Conservation (phyloP, 1,139 yeast genomes). For the Debaryomyces subglobosus region DNA sequence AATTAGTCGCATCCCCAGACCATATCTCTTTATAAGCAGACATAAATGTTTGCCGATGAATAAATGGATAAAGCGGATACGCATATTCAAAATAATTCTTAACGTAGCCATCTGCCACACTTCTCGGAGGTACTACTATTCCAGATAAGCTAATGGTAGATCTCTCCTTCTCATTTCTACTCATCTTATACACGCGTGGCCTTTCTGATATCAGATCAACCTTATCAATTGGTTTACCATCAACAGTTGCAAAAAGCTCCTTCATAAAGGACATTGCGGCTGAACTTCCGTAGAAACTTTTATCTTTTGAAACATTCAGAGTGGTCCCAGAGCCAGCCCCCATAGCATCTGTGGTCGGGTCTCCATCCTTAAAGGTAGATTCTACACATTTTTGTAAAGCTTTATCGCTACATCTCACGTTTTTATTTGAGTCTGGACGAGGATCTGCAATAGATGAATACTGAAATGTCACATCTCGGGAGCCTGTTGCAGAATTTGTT, state of each 20-base stretch:
- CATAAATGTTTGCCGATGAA: conserved; percentile 24
- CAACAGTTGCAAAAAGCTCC: background rate
- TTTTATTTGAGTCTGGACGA: too few relatives aligned
- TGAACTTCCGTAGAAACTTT: background rate
- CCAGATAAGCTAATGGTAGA: background rate
- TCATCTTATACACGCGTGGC: background rate
- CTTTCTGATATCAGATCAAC: too few relatives aligned
- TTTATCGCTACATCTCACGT: background rate
- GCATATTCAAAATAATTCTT: conserved; percentile 16
- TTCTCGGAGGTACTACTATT: conserved; percentile 10
- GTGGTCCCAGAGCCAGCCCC: background rate
- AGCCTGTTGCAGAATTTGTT: too few relatives aligned
- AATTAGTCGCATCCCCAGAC: conserved; percentile 7
- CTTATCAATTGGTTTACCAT: background rate
- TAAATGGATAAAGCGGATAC: conserved; percentile 22
- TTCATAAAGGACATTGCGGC: background rate
- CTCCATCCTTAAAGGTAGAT: too few relatives aligned
- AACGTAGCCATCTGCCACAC: conserved; percentile 15
- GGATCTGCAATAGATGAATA: too few relatives aligned
- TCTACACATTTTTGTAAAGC: too few relatives aligned
- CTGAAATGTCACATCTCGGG: too few relatives aligned
- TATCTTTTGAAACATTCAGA: background rate
- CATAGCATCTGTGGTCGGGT: background rate
- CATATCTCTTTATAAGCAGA: conserved; percentile 23
- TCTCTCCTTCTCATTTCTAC: background rate